Evolutionary conservation across 1,139 yeast genomes (phyloP).

Genomic region (Scheffersomyces cryptocercus): DNA sequence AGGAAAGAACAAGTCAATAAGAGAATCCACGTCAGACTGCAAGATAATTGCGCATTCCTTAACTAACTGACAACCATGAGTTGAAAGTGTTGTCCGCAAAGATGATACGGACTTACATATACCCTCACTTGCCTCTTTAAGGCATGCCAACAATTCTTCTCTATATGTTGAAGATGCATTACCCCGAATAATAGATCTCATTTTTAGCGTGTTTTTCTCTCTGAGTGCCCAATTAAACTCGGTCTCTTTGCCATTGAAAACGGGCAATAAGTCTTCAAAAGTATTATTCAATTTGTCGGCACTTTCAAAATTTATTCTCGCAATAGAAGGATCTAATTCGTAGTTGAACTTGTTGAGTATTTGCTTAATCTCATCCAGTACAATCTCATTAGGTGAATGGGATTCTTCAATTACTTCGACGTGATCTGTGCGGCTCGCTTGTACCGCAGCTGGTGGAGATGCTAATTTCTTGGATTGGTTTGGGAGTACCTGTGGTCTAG

Average conservation of each 20-base stretch:
- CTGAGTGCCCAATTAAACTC: constrained; percentile 84
- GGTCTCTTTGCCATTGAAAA: constrained; percentile 79
- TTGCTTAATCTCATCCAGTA: constrained; percentile 5
- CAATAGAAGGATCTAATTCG: constrained; percentile 25
- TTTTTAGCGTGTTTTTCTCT: constrained; percentile 58
- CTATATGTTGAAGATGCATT: constrained; percentile 42
- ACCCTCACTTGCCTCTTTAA: constrained; percentile 56
- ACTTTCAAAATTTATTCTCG: constrained; percentile 16
- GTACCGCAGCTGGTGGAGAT: neutral
- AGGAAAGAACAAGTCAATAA: constrained; percentile 63
- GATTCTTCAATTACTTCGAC: neutral
- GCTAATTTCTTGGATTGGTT: neutral
- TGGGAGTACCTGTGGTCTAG: neutral
- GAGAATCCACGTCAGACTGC: constrained; percentile 50
- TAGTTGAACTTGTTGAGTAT: constrained; percentile 20
- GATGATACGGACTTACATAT: constrained; percentile 70
- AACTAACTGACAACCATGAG: constrained; percentile 75
- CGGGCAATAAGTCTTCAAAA: constrained; percentile 21
- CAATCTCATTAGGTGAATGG: neutral
- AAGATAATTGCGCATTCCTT: constrained; percentile 66
- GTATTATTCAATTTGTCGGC: constrained; percentile 18
- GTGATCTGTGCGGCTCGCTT: neutral
- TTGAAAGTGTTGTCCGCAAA: constrained; percentile 78
- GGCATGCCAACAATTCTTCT: constrained; percentile 41
- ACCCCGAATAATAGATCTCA: constrained; percentile 66